Percentiles rank a stretch among this genome's conserved stretches.
phyloP scores from a whole-genome alignment of 148 eudicot genomes.

The Rhododendron henanense region DNA sequence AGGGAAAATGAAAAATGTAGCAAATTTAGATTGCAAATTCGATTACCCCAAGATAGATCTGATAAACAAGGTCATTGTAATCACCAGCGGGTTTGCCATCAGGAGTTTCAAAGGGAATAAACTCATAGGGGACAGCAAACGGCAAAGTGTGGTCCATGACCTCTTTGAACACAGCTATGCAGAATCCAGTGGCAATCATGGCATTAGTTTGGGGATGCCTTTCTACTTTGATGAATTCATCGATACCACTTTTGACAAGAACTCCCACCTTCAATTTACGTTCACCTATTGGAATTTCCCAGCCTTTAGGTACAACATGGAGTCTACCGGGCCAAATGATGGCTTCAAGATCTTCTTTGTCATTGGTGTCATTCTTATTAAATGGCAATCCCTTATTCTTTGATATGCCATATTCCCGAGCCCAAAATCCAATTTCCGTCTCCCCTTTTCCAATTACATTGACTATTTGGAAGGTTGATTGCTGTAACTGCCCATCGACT shows the following conservation, averaged over 20 bases:
- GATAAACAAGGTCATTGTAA: constrained; percentile 35
- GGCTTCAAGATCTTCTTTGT: constrained; percentile 26
- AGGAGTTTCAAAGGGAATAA: constrained; percentile 19
- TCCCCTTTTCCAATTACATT: constrained; percentile 37
- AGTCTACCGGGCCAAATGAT: constrained; percentile 64
- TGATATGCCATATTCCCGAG: constrained; percentile 32
- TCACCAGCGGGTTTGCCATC: neutral
- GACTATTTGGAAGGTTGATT: constrained; percentile 34
- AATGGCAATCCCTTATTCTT: neutral
- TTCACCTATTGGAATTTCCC: constrained; percentile 44
- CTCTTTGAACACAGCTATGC: constrained; percentile 47
- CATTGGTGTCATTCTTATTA: constrained; percentile 9
- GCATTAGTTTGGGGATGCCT: too few relatives aligned
- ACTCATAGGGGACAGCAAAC: constrained; percentile 25
- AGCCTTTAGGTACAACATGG: constrained; percentile 40
- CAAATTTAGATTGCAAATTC: neutral
- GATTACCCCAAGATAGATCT: constrained; percentile 35
- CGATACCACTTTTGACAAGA: constrained; percentile 23
- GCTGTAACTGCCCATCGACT: constrained; percentile 37
- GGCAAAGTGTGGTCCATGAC: constrained; percentile 28
- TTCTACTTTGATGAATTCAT: constrained; percentile 35
- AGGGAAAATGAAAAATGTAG: neutral
- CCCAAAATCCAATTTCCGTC: constrained; percentile 55
- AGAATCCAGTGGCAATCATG: constrained; percentile 33
- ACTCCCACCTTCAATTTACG: constrained; percentile 40